Base-by-base conservation (phyloP, 305 asterid genomes). In the Fraxinus albicans region DNA sequence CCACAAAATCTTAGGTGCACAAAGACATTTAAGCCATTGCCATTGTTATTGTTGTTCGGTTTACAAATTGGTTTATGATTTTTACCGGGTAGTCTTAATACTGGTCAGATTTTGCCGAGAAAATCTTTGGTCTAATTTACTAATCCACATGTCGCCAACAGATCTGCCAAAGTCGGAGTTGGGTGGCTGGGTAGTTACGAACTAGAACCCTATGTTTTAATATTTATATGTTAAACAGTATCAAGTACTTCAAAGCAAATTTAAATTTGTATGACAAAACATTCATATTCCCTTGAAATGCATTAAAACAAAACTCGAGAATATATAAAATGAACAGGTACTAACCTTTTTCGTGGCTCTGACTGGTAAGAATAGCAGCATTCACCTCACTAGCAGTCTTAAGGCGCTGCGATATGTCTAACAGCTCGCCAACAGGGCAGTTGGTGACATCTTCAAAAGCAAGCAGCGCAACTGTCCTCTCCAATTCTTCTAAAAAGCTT, bases 381-480 rank as follows among this genome's bases (percentile, higher is more conserved):
- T 90, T 88, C 42, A 90, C 90, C 81, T 90, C 93, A 55, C 93
- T 90, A 3, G 93, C 93, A 1, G 93, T 90, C 87, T 88, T 90
- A 25, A 88, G 83, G 55, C 93, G 91, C 79, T 90, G 93, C 19
- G 99, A 94, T 85, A 91, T 88, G 81, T 91, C 97, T 84, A 96
- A 82, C 83, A 96, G 90, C 38, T 93, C 97, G 44, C 92, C 90
- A 19, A 91, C 89, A 13, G 99, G 98, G 88, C 94, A 93, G 85
- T 90, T 93, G 42, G 85, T 77, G 35, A 85, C 92, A 83, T 96
- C 97, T 86, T 94, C 98, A 87, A 95, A 95, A 55, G 98, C 99
- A 89, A 95, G 92, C 83, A 95, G 80, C 0, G 95, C 93, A 75
- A 95, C 94, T 38, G 98, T 94, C 86, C 91, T 93, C 89, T 96